Base-by-base conservation (phyloP, 108 stramenopile species). In the Cyclotella choctawhatcheeana region DNA sequence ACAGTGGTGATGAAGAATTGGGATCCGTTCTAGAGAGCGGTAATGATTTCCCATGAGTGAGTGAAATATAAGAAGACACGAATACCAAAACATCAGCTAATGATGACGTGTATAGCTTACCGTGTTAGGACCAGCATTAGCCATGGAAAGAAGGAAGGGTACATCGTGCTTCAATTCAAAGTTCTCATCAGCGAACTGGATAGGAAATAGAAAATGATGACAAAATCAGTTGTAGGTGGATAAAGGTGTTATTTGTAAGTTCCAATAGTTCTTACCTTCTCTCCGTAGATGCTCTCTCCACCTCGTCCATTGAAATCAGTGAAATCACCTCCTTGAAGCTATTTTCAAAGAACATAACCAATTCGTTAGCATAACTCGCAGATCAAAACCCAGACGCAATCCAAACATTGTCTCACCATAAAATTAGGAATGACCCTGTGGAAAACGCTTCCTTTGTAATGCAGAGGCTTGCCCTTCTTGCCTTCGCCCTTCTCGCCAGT, bases 1-100 rank as follows among this genome's bases (percentile, higher is more conserved):
- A 91, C 96, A 59, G 97, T 97, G 30, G 97, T 98, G 76, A 98
- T 97, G 84, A 98, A 98, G 84, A 98, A 97, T 76, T 99, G 97
- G 30, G 83, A 90, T 76, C 98, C 96, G 69, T 95, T 96, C 64
- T 89, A 44, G 55, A 63, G 16, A 59, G 34, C n/a, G 35, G 5
- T 35, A 0, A 35, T 2, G 3, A 27, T 29, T 12, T 24, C 25
- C 37, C 37, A 40, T 8, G 12, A 50, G 6, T 47, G 3, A 16
- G 7, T 18, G 5, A 18, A 48, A 33, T 29, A 67, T n/a, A 5
- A 21, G 45, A n/a, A 29, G 63, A 26, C 16, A 50, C 37, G 37
- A 40, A 40, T 8, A 40, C 37, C 8, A 8, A 12, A 40, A n/a
- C n/a, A n/a, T n/a, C 12, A 40, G 37, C 6, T 12, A 40, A 40